phyloP scores from a whole-genome alignment of 148 eudicot genomes.

The Polygonum aviculare region DNA sequence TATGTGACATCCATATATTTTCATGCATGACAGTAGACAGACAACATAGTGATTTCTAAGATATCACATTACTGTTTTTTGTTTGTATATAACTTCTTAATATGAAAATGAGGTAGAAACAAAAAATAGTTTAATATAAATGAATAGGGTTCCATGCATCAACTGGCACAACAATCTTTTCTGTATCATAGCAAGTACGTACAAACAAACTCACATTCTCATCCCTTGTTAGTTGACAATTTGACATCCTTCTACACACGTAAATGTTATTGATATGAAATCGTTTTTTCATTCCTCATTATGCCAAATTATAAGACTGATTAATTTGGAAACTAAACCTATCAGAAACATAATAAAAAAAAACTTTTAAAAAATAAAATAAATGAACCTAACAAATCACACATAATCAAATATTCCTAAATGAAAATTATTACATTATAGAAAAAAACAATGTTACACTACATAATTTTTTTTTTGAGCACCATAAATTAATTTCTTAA shows the following conservation, averaged over 20 bases:
- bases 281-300: too few species aligned
- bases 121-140: neutral
- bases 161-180: neutral
- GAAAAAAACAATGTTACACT: too few species aligned
- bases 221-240: neutral
- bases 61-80: neutral
- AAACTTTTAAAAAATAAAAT: too few species aligned
- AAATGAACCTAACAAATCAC: too few species aligned
- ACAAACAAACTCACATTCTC: neutral
- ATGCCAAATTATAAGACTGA: too few species aligned
- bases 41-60: neutral
- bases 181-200: neutral
- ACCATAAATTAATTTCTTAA: neutral
- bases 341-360: too few species aligned
- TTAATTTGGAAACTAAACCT: too few species aligned
- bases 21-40: neutral
- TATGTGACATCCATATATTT: neutral
- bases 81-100: neutral
- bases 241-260: neutral
- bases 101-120: neutral
- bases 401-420: too few species aligned
- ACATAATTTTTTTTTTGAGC: too few species aligned
- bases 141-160: neutral
- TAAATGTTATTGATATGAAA: too few species aligned
- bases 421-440: too few species aligned